Evolutionary conservation across 2,329 filamentous ascomycete species (phyloP).

Genomic region (Diaporthe amygdali): DNA sequence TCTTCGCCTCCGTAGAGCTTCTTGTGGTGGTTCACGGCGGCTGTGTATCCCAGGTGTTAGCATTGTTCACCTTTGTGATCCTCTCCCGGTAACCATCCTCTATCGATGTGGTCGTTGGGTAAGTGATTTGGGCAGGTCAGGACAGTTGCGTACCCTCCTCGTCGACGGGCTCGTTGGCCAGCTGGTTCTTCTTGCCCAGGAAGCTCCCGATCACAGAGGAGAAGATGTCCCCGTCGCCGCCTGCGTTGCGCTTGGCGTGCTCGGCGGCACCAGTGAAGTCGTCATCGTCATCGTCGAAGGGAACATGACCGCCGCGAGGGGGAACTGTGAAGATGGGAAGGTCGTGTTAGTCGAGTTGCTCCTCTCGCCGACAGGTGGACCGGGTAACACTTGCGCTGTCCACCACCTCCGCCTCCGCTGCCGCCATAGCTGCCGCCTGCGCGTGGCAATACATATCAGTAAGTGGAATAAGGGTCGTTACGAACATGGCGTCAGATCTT

Average conservation of each 20-base stretch:
- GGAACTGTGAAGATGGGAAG: background rate
- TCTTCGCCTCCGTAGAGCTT: slow-evolving; percentile 68
- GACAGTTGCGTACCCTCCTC: slow-evolving; percentile 49
- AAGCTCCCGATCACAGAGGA: slow-evolving; percentile 52
- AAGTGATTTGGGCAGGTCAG: background rate
- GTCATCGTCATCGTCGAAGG: slow-evolving; percentile 45
- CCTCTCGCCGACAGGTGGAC: background rate
- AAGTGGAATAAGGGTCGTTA: background rate
- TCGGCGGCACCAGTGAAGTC: slow-evolving; percentile 54
- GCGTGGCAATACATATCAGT: background rate
- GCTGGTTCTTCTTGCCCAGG: slow-evolving; percentile 52
- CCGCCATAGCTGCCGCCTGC: slow-evolving; percentile 23
- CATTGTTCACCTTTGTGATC: background rate
- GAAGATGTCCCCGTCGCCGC: slow-evolving; percentile 56
- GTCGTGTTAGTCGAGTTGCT: background rate
- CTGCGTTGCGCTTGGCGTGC: slow-evolving; percentile 52
- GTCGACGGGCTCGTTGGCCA: slow-evolving; percentile 53
- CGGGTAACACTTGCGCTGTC: slow-evolving; percentile 29
- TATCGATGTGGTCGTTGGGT: background rate
- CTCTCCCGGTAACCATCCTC: background rate
- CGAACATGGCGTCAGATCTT: background rate
- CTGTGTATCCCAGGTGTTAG: slow-evolving; percentile 35
- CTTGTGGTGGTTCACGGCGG: slow-evolving; percentile 77
- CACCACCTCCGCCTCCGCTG: background rate
- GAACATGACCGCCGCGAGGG: slow-evolving; percentile 36